Evolutionary conservation across 208 protist species (phyloP).

Genomic region (Acanthamoeba culbertsoni): DNA sequence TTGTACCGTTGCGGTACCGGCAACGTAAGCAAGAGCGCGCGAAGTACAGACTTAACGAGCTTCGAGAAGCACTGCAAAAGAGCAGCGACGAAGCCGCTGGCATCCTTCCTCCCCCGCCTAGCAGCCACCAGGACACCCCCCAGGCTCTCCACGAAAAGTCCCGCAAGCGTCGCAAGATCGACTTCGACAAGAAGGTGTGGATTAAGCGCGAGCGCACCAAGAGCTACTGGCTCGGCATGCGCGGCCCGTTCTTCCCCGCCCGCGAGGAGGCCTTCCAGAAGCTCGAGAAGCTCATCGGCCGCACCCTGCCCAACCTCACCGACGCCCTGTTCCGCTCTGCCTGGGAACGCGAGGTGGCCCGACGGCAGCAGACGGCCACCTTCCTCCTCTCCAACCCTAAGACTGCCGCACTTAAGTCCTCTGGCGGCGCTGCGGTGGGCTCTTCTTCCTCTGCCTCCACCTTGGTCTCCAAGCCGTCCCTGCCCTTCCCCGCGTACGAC

Average conservation of each 20-base stretch:
- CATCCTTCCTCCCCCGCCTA: background rate
- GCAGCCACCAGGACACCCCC: background rate
- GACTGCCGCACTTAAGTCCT: background rate
- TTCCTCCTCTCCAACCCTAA: background rate
- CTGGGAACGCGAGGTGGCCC: background rate
- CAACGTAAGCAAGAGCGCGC: constrained; percentile 1
- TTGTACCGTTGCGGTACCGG: background rate
- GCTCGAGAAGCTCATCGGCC: background rate
- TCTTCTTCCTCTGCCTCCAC: background rate
- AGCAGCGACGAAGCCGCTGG: background rate
- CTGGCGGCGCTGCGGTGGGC: background rate
- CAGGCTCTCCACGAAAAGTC: background rate
- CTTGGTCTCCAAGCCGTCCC: too few relatives aligned
- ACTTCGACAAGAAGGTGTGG: constrained; percentile 37
- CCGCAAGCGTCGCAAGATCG: background rate
- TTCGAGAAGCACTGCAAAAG: background rate
- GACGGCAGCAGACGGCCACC: background rate
- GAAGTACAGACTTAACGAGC: background rate
- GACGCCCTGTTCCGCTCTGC: background rate
- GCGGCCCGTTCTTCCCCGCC: background rate
- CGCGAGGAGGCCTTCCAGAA: background rate
- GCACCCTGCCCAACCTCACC: background rate
- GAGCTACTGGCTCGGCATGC: constrained; percentile 28
- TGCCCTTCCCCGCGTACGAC: background rate
- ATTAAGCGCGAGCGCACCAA: background rate